Conservation (phyloP, 805 yeast genomes). For the Saccharomycopsis sp. region DNA sequence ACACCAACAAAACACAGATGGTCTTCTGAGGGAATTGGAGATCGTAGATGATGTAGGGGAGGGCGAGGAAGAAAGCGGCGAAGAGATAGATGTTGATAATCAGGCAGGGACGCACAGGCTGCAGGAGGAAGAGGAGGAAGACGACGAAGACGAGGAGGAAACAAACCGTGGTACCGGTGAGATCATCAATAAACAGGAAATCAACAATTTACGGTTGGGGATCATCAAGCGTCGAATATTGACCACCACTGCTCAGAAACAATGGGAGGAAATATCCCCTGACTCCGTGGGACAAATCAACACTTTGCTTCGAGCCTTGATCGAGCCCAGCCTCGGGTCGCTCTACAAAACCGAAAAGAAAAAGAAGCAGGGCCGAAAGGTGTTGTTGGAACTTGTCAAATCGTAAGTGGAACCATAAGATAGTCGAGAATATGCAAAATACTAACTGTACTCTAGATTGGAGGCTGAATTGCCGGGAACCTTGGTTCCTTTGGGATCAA, state of each 20-base stretch:
- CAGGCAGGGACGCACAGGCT: not conserved
- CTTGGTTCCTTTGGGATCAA: constrained; percentile 17
- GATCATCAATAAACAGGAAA: constrained; percentile 3
- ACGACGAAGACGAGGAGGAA: constrained; percentile 5
- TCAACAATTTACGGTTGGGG: constrained; percentile 9
- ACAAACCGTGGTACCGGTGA: not conserved
- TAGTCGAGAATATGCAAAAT: not conserved
- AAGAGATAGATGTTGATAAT: no score
- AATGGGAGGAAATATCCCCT: constrained; percentile 18
- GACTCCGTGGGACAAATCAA: constrained; percentile 8
- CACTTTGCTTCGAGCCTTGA: constrained; percentile 2
- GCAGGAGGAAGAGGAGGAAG: constrained; percentile 21
- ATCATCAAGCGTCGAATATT: constrained; percentile 8
- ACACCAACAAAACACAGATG: not conserved
- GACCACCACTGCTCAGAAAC: constrained; percentile 14
- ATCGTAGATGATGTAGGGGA: constrained; percentile 14
- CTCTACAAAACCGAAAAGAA: constrained; percentile 8
- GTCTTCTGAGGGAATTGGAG: constrained; percentile 1
- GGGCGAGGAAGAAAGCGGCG: no score
- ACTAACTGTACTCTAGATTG: constrained; percentile 1
- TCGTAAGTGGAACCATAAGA: not conserved
- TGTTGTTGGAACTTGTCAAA: constrained; percentile 1
- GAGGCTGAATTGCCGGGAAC: constrained; percentile 10
- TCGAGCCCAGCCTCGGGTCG: constrained; percentile 12
- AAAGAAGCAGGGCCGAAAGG: constrained; percentile 5